These are phyloP conservation scores for Gnomoniopsis sp. DNA, from an alignment of 2,329 filamentous ascomycete genomes.

Conservation along the genomic window DNA sequence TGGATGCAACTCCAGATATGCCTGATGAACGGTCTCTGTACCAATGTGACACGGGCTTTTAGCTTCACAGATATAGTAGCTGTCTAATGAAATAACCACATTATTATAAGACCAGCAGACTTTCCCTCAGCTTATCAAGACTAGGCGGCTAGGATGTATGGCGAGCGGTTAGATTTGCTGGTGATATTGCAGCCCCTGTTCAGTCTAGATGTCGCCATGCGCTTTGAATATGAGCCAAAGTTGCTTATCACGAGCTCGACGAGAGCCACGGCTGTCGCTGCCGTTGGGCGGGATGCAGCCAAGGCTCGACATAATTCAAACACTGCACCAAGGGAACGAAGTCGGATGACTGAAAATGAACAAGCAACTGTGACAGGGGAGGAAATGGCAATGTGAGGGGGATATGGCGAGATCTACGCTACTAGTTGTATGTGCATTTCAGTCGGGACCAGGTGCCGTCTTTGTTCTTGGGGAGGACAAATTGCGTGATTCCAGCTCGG, in stretches of 20 bases:
- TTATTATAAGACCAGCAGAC: neutral
- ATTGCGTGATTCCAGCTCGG: neutral
- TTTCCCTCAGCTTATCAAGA: neutral
- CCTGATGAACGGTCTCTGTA: neutral
- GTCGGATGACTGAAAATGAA: neutral
- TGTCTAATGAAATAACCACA: neutral
- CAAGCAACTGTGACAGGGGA: neutral
- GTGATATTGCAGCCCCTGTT: neutral
- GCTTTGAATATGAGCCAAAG: neutral
- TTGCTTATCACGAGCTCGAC: constrained; percentile 1
- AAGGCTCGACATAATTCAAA: neutral
- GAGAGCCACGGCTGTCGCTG: neutral
- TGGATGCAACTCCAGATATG: neutral
- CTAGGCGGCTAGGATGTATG: neutral
- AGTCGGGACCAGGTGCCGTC: neutral
- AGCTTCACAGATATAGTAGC: neutral
- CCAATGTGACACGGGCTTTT: too few species aligned
- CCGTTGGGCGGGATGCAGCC: too few species aligned
- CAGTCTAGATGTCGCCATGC: constrained; percentile 3
- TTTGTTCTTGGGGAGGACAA: neutral
- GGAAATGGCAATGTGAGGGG: constrained; percentile 10
- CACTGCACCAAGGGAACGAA: too few species aligned
- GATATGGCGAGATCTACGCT: constrained; percentile 16
- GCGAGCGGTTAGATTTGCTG: neutral
- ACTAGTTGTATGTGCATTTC: neutral